A percentile compares a stretch with the other conserved stretches of the same genome.
Conservation (phyloP, 495 filamentous ascomycete genomes). For the Platismatia glauca region DNA sequence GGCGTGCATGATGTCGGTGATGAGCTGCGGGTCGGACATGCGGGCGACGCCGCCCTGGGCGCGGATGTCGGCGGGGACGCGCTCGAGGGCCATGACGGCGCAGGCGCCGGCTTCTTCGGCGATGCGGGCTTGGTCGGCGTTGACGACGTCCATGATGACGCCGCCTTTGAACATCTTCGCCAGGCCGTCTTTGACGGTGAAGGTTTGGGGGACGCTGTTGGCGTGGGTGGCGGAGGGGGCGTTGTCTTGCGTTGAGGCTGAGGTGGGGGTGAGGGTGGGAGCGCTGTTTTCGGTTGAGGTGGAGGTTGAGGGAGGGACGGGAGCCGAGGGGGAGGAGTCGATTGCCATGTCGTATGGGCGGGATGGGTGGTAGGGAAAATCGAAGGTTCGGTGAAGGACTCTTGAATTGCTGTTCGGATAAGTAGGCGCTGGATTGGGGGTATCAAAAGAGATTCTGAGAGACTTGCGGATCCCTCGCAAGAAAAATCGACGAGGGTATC, state of each 20-base stretch:
- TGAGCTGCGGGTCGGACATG: conserved; percentile 94
- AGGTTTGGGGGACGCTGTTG: conserved; percentile 35
- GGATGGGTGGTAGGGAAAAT: background rate
- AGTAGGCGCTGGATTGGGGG: background rate
- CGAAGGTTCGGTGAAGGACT: background rate
- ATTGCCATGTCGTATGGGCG: conserved; percentile 12
- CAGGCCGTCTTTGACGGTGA: conserved; percentile 83
- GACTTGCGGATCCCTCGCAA: background rate
- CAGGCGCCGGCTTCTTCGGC: conserved; percentile 93
- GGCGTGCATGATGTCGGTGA: conserved; percentile 89
- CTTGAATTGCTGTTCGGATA: background rate
- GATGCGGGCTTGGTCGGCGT: conserved; percentile 88
- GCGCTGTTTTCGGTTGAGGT: background rate
- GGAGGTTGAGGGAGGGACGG: conserved; percentile 1
- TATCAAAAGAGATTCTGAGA: background rate
- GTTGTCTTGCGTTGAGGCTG: conserved; percentile 13
- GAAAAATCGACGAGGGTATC: background rate
- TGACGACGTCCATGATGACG: conserved; percentile 98
- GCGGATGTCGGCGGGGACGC: conserved; percentile 95
- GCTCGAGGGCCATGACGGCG: conserved; percentile 97
- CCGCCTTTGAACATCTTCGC: conserved; percentile 98
- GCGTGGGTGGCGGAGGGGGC: conserved; percentile 27
- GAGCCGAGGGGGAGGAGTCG: conserved; percentile 8
- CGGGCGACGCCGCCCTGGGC: conserved; percentile 85
- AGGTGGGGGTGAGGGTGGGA: background rate